Percentiles rank a stretch among this genome's conserved stretches.
These are phyloP conservation scores for Thymus quinquecostatus DNA, from an alignment of 257 asterid genomes.

Conservation along the genomic window DNA sequence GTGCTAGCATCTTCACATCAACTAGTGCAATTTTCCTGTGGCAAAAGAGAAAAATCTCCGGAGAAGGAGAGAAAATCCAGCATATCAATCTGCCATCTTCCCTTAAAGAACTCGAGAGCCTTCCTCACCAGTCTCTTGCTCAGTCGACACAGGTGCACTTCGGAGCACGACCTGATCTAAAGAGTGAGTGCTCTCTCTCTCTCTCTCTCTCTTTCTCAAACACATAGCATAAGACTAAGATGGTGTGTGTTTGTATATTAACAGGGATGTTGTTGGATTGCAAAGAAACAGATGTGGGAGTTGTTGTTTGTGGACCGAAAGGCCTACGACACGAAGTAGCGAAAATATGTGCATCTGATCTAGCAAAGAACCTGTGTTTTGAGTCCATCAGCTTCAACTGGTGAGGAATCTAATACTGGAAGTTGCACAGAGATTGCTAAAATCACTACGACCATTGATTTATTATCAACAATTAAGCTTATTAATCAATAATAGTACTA, in stretches of 20 bases:
- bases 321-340: slow-evolving; percentile 51
- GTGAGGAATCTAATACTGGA: slow-evolving; percentile 29
- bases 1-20: slow-evolving; percentile 43
- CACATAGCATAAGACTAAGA: too few species aligned
- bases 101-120: slow-evolving; percentile 60
- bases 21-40: slow-evolving; percentile 53
- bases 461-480: too few species aligned
- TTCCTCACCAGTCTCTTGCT: slow-evolving; percentile 61
- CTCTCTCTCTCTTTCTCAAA: too few species aligned
- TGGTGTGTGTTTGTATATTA: not conserved
- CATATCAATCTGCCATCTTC: slow-evolving; percentile 28
- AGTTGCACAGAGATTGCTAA: too few species aligned
- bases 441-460: too few species aligned
- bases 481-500: too few species aligned
- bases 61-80: slow-evolving; percentile 46
- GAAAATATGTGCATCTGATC: slow-evolving; percentile 40
- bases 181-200: slow-evolving; percentile 34
- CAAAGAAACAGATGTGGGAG: slow-evolving; percentile 51
- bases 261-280: slow-evolving; percentile 43
- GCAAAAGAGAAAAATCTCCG: slow-evolving; percentile 41
- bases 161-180: slow-evolving; percentile 61
- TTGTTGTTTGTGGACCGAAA: slow-evolving; percentile 50
- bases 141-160: slow-evolving; percentile 57
- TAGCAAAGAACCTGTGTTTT: slow-evolving; percentile 39
- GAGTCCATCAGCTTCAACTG: slow-evolving; percentile 57